Evolutionary conservation across 495 filamentous ascomycete species (phyloP), one percentile per base, ranked within the genome.

Genomic region (Xylaria cubensis): DNA sequence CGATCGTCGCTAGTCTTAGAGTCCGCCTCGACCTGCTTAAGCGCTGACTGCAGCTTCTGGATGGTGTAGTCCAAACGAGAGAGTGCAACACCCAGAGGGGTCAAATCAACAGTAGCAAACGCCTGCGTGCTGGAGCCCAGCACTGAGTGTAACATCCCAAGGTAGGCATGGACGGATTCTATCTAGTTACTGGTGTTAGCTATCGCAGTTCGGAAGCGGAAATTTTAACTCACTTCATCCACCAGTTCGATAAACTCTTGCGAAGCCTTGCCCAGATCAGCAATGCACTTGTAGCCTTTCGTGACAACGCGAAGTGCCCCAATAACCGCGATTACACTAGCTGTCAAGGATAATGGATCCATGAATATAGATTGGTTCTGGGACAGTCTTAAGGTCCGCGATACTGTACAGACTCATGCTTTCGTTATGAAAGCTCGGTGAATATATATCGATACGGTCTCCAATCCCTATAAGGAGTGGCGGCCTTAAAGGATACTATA

Each of bases 121-220:
- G 34, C 58, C 7, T 39, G 58, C 17, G 36, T 39, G 59, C 26
- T 21, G 8, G 59, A 62, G 15, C 10, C 59, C 59, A 62, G 36
- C 7, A 62, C 59, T 42, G 36, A 41, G 19, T 62, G 59, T 24
- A 62, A 36, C 59, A 62, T 62, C 36, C 59, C 59, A 21, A 62
- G 36, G 26, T 62, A 41, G 19, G 59, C 59, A 62, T 41, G 19
- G 9, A 62, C 36, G 10, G 58, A 62, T 39, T 62, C 34, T 39
- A 39, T 62, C 58, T 36, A 21, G 34, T 39, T 39, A 39, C 34
- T 34, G 19, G 19, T 4, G 29, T 39, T 19, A 39, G 19, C 8
- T 41, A 59, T 10, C 29, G 1, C 0, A 39, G 21, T 39, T 13
- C 21, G 34, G 32, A 39, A 9, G 46, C 32, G 32, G 34, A 62